phyloP scores from a whole-genome alignment of 192 early-diverging fungal genomes.

The Lobosporangium transversale region DNA sequence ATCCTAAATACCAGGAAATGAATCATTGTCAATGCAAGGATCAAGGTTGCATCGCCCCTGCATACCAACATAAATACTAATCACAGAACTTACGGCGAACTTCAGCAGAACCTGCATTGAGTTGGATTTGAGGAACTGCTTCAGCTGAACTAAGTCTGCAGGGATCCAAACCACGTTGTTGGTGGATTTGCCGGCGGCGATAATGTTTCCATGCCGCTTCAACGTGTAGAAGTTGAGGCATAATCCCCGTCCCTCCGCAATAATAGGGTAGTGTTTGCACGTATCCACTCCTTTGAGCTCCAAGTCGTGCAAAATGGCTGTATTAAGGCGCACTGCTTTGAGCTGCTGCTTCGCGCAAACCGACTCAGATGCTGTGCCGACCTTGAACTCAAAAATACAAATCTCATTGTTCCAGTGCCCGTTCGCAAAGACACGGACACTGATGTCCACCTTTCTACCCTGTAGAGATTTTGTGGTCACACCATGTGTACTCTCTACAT shows the following conservation, averaged over 20 bases:
- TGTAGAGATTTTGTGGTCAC: slow-evolving; percentile 9
- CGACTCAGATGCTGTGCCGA: slow-evolving; percentile 1
- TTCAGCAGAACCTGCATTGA: slow-evolving; percentile 19
- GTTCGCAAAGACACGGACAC: slow-evolving; percentile 13
- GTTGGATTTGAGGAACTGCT: slow-evolving; percentile 25
- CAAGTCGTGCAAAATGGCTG: slow-evolving; percentile 12
- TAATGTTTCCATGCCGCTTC: slow-evolving; percentile 7
- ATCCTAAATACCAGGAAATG: slow-evolving; percentile 10
- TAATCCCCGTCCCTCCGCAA: slow-evolving; percentile 22
- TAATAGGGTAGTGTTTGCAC: slow-evolving; percentile 12
- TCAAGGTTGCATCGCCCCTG: slow-evolving; percentile 1
- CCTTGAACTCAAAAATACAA: slow-evolving; percentile 13
- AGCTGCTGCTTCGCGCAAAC: slow-evolving; percentile 18
- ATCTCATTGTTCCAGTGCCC: slow-evolving; percentile 16
- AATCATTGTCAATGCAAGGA: slow-evolving; percentile 13
- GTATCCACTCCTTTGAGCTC: slow-evolving; percentile 23
- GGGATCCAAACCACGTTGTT: slow-evolving; percentile 10
- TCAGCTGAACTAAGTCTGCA: slow-evolving; percentile 14
- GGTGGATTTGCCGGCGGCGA: slow-evolving; percentile 11
- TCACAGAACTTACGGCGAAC: slow-evolving; percentile 16
- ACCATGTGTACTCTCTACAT: slow-evolving; percentile 16
- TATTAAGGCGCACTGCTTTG: slow-evolving; percentile 21
- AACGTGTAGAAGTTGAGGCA: slow-evolving; percentile 19
- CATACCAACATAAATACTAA: background rate
- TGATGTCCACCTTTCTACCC: slow-evolving; percentile 20